Evolutionary conservation across 2,329 filamentous ascomycete species (phyloP).

Genomic region (Ophiosphaerella korrae): DNA sequence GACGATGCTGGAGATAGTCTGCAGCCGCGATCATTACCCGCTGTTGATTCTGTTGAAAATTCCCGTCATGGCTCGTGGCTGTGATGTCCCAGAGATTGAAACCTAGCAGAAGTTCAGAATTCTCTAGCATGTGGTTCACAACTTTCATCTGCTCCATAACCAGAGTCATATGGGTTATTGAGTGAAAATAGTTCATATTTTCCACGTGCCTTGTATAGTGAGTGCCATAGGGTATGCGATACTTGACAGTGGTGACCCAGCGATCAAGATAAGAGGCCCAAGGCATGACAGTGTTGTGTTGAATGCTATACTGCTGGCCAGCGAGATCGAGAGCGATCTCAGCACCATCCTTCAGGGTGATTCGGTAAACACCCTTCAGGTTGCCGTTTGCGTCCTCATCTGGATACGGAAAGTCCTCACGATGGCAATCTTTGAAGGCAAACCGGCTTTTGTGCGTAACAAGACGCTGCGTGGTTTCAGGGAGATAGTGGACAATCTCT

Average conservation of each 20-base stretch:
- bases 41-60: neutral
- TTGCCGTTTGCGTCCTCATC: conserved; percentile 10
- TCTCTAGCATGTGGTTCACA: conserved; percentile 8
- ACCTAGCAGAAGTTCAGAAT: conserved; percentile 6
- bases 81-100: conserved; percentile 6
- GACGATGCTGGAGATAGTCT: conserved; percentile 4
- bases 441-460: conserved; percentile 8
- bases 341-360: conserved; percentile 17
- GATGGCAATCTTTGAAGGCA: neutral
- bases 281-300: conserved; percentile 8
- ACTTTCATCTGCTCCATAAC: conserved; percentile 7
- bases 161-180: conserved; percentile 12
- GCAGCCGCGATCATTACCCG: neutral
- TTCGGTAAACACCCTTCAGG: conserved; percentile 17
- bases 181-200: conserved; percentile 8
- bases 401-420: conserved; percentile 12
- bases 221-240: conserved; percentile 14
- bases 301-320: conserved; percentile 12
- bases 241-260: conserved; percentile 9
- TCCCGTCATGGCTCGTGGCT: neutral
- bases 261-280: conserved; percentile 14
- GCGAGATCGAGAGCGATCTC: conserved; percentile 19
- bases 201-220: conserved; percentile 11
- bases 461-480: neutral
- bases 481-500: conserved; percentile 16